Evolutionary conservation across 768 basidiomycete genomes (phyloP).

Genomic region (Kwoniella dejecticola): DNA sequence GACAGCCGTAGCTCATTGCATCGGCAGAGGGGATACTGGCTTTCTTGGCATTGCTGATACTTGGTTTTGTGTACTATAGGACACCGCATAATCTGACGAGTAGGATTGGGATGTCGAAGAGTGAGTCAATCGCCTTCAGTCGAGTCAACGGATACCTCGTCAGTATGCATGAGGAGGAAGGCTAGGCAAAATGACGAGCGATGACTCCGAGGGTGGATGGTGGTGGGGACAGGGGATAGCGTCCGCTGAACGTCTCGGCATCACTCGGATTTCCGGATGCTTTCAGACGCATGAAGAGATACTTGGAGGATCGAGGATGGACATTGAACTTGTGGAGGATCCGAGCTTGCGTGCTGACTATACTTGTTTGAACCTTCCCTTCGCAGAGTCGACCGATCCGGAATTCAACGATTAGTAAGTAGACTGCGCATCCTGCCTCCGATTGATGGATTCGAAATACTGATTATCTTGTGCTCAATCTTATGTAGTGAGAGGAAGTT

Average conservation of each 20-base stretch:
- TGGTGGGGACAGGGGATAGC: no score
- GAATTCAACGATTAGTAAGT: conserved; percentile 79
- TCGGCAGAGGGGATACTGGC: neutral
- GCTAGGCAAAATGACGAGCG: no score
- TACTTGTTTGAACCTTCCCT: conserved; percentile 11
- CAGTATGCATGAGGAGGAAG: no score
- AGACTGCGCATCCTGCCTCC: neutral
- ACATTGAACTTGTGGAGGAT: no score
- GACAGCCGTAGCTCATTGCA: neutral
- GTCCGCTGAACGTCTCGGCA: no score
- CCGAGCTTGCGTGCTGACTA: no score
- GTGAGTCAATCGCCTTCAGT: conserved; percentile 61
- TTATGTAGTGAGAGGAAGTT: conserved; percentile 66
- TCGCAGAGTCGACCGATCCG: conserved; percentile 74
- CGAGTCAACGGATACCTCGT: no score
- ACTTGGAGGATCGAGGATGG: no score
- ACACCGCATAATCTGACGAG: conserved; percentile 87
- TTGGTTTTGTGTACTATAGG: conserved; percentile 57
- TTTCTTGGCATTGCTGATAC: conserved; percentile 14
- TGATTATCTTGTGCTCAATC: neutral
- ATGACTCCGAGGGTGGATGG: no score
- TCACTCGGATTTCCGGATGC: no score
- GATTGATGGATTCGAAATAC: neutral
- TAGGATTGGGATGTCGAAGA: conserved; percentile 89
- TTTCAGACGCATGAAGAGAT: no score